Percentiles rank a stretch among this genome's conserved stretches.
Evolutionary conservation across 2,329 filamentous ascomycete species (phyloP).

Genomic region (Chaetomium olivaceum): DNA sequence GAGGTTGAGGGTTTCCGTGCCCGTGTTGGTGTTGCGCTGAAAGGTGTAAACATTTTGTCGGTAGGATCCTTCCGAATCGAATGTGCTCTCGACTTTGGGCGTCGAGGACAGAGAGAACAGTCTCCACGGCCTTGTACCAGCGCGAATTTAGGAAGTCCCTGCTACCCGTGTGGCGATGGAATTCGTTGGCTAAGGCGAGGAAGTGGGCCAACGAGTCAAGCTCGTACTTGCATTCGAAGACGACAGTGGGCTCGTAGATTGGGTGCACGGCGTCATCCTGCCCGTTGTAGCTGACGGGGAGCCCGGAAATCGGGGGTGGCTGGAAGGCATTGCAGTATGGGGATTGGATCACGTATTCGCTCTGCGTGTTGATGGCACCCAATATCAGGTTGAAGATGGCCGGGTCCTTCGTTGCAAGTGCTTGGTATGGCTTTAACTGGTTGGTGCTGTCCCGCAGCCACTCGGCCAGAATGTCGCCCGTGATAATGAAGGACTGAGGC

Average conservation of each 20-base stretch:
- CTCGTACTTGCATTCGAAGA: slow-evolving; percentile 99
- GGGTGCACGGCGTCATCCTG: slow-evolving; percentile 86
- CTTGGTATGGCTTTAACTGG: slow-evolving; percentile 87
- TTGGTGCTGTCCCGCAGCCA: slow-evolving; percentile 92
- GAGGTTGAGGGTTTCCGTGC: slow-evolving; percentile 87
- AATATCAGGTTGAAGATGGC: slow-evolving; percentile 77
- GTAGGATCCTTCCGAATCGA: slow-evolving; percentile 66
- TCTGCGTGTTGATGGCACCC: slow-evolving; percentile 93
- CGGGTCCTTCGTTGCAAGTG: slow-evolving; percentile 77
- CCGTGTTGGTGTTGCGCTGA: slow-evolving; percentile 73
- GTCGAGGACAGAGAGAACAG: slow-evolving; percentile 70
- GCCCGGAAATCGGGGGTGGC: slow-evolving; percentile 79
- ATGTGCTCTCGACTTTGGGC: slow-evolving; percentile 81
- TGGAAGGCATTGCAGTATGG: slow-evolving; percentile 99
- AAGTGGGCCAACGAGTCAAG: slow-evolving; percentile 94
- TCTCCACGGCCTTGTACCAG: slow-evolving; percentile 78
- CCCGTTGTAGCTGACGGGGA: slow-evolving; percentile 71
- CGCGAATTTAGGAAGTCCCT: slow-evolving; percentile 74
- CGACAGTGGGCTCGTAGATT: slow-evolving; percentile 75
- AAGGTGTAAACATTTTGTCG: slow-evolving; percentile 82
- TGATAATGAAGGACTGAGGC: slow-evolving; percentile 88
- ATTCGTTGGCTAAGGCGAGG: slow-evolving; percentile 81
- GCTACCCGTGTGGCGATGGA: slow-evolving; percentile 76
- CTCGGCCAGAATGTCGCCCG: slow-evolving; percentile 87
- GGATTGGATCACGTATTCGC: slow-evolving; percentile 89